Percentiles rank a stretch among this genome's conserved stretches.
These are phyloP conservation scores for Mycosphaerella sp. DNA, from an alignment of 2,329 filamentous ascomycete species.

Conservation along the genomic window DNA sequence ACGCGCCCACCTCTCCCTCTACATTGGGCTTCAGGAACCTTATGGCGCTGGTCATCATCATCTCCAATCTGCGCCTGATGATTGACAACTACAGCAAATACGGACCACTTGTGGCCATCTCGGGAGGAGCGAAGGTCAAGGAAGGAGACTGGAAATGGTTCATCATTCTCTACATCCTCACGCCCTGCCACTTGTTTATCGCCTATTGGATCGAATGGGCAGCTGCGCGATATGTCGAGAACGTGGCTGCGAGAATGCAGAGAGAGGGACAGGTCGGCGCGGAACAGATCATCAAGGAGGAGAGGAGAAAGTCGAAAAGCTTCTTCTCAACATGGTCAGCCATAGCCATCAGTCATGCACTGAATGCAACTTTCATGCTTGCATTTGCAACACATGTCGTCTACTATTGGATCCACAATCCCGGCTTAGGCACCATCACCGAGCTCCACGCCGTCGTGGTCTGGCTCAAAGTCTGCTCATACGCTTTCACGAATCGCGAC, in stretches of 20 bases:
- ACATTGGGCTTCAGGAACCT: constrained; percentile 93
- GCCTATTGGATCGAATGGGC: constrained; percentile 84
- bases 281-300: constrained; percentile 50
- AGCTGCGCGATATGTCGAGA: constrained; percentile 71
- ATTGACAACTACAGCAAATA: constrained; percentile 99
- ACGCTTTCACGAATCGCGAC: constrained; percentile 94
- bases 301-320: constrained; percentile 31
- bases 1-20: constrained; percentile 66
- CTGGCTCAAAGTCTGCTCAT: constrained; percentile 92
- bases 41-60: constrained; percentile 88
- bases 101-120: constrained; percentile 85
- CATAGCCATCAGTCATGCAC: constrained; percentile 57
- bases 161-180: constrained; percentile 67
- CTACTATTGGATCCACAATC: constrained; percentile 87
- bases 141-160: constrained; percentile 27
- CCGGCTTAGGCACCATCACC: constrained; percentile 82
- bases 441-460: constrained; percentile 91
- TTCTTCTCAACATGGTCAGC: constrained; percentile 66
- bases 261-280: constrained; percentile 30
- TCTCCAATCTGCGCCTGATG: constrained; percentile 87
- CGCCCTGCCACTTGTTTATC: constrained; percentile 83
- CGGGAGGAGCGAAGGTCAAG: constrained; percentile 46
- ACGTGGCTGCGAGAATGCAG: constrained; percentile 54
- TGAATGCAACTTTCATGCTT: constrained; percentile 79
- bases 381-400: constrained; percentile 73